Conservation (phyloP, 495 filamentous ascomycete genomes). For the Chaetomium cochliodes region DNA sequence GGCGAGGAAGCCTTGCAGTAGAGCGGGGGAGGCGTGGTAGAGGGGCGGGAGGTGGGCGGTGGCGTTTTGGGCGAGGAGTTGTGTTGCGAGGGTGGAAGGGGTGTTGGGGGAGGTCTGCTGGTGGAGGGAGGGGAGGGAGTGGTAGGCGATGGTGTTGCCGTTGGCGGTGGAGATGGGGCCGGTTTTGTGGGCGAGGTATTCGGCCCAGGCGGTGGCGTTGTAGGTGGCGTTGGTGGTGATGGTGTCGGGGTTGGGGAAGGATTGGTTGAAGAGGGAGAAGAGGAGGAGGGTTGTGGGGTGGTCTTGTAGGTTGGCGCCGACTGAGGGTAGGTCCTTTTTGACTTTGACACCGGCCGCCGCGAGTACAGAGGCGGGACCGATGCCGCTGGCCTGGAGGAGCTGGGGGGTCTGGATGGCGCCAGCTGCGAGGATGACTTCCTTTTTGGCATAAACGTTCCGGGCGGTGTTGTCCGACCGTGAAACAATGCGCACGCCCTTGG, state of each 20-base stretch:
- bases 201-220: slow-evolving; percentile 29
- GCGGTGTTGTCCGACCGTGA: slow-evolving; percentile 20
- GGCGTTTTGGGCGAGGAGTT: slow-evolving; percentile 24
- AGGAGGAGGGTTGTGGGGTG: slow-evolving; percentile 36
- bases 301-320: slow-evolving; percentile 56
- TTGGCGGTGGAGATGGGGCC: slow-evolving; percentile 29
- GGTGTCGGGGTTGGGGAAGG: slow-evolving; percentile 33
- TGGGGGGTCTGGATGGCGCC: slow-evolving; percentile 56
- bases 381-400: slow-evolving; percentile 52
- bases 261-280: slow-evolving; percentile 28
- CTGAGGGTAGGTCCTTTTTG: slow-evolving; percentile 48
- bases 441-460: slow-evolving; percentile 27
- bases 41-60: slow-evolving; percentile 19
- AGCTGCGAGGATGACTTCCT: slow-evolving; percentile 53
- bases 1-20: slow-evolving; percentile 24
- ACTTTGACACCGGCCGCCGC: slow-evolving; percentile 43
- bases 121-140: slow-evolving; percentile 24
- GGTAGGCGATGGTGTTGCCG: slow-evolving; percentile 21
- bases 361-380: slow-evolving; percentile 49
- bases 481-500: slow-evolving; percentile 27
- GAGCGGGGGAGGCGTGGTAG: slow-evolving; percentile 19
- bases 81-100: slow-evolving; percentile 11
- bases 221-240: slow-evolving; percentile 31
- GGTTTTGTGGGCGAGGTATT: slow-evolving; percentile 31
- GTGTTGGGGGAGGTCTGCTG: neutral